A percentile compares a stretch with the other conserved stretches of the same genome.
Evolutionary conservation across 371 early-diverging fungal genomes (phyloP).

Genomic region (Mucor saturninus): DNA sequence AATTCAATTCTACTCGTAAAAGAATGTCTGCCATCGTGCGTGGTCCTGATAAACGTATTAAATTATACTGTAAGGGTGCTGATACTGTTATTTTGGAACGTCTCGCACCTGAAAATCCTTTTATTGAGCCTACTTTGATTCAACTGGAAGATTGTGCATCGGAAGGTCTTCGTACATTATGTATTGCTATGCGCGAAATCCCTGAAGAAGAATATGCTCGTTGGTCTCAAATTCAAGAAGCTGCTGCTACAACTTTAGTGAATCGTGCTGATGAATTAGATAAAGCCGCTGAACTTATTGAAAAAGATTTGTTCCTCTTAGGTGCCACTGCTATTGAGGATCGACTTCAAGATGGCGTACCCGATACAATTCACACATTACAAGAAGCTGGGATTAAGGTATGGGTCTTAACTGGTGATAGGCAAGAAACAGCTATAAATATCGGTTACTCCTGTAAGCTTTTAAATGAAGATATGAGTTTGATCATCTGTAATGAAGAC

Average conservation of each 20-base stretch:
- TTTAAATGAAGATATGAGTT: constrained; percentile 83
- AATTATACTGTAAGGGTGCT: constrained; percentile 97
- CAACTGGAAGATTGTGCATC: constrained; percentile 89
- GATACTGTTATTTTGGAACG: constrained; percentile 98
- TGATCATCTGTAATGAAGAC: constrained; percentile 82
- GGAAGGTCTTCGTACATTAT: constrained; percentile 93
- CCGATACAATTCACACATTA: constrained; percentile 94
- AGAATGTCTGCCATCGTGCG: constrained; percentile 95
- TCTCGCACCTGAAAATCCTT: constrained; percentile 75
- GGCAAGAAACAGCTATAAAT: constrained; percentile 93
- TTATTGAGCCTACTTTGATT: constrained; percentile 75
- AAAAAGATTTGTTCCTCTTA: constrained; percentile 86
- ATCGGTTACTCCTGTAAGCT: constrained; percentile 92
- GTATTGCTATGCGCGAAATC: constrained; percentile 92
- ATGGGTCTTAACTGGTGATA: constrained; percentile 97
- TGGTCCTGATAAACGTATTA: constrained; percentile 88
- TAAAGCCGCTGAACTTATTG: constrained; percentile 93
- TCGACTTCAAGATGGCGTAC: constrained; percentile 97
- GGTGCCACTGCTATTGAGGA: constrained; percentile 99
- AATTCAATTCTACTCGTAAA: constrained; percentile 97
- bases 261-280: constrained; percentile 89
- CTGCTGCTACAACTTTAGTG: constrained; percentile 87
- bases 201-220: constrained; percentile 85
- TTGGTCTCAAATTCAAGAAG: constrained; percentile 85
- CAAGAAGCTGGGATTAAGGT: constrained; percentile 94